These are phyloP conservation scores for Cladosporium sp. DNA, from an alignment of 2,329 filamentous ascomycete species.

Conservation along the genomic window DNA sequence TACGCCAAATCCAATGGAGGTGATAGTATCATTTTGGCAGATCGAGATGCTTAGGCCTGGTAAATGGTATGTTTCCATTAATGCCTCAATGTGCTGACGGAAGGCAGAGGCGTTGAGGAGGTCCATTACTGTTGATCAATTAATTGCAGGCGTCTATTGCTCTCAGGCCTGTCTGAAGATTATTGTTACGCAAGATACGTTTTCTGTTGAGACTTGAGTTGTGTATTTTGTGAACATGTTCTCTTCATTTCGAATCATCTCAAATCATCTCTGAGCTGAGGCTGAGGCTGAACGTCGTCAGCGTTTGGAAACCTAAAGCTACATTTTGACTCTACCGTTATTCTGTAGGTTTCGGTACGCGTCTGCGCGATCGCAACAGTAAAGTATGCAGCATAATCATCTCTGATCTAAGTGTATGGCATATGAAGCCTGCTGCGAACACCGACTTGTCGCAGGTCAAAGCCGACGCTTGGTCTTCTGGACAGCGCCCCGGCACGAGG, in stretches of 20 bases:
- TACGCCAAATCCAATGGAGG: conserved; percentile 45
- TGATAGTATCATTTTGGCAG: conserved; percentile 49
- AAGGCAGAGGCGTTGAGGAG: conserved; percentile 20
- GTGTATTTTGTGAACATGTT: not conserved
- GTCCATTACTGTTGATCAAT: not conserved
- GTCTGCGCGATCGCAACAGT: not conserved
- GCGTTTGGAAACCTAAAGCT: not conserved
- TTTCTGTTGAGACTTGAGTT: not conserved
- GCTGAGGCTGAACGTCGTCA: not conserved
- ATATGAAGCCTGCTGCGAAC: not conserved
- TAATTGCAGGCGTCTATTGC: not conserved
- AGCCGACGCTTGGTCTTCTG: not conserved
- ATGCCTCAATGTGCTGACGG: conserved; percentile 29
- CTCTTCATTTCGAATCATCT: not conserved
- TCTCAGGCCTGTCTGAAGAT: not conserved
- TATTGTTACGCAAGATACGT: too few relatives aligned
- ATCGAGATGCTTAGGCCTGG: conserved; percentile 55
- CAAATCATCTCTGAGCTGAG: not conserved
- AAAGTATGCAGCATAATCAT: not conserved
- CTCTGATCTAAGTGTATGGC: not conserved
- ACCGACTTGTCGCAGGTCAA: not conserved
- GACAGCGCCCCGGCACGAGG: not conserved
- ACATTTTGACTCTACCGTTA: not conserved
- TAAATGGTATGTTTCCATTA: conserved; percentile 49
- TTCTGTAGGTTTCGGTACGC: not conserved